phyloP scores from a whole-genome alignment of 2,329 filamentous ascomycete genomes.

The Exophiala viscosa region DNA sequence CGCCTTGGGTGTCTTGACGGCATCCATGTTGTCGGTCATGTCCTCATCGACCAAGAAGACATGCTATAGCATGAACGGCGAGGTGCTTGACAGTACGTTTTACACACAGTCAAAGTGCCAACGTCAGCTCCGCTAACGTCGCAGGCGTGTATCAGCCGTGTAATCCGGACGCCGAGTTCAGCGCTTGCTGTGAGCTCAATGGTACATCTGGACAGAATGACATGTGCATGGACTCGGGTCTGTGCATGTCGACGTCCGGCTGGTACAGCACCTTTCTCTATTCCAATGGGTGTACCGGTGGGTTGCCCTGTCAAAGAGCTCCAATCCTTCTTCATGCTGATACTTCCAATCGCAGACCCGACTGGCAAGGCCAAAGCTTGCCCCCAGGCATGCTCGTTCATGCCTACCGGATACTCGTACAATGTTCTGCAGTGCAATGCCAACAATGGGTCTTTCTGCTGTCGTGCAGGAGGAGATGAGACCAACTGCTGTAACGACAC shows the following conservation, averaged over 20 bases:
- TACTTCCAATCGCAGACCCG: slow-evolving; percentile 1
- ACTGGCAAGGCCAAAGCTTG: slow-evolving; percentile 15
- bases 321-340: not conserved
- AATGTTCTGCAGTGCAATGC: slow-evolving; percentile 13
- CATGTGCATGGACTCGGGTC: slow-evolving; percentile 14
- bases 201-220: slow-evolving; percentile 13
- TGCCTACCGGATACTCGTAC: slow-evolving; percentile 4
- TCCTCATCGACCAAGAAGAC: not conserved
- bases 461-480: slow-evolving; percentile 6
- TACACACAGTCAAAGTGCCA: not conserved
- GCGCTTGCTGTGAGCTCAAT: slow-evolving; percentile 13
- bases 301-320: not conserved
- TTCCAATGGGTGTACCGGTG: slow-evolving; percentile 12
- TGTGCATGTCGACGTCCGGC: slow-evolving; percentile 16
- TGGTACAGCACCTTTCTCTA: slow-evolving; percentile 11
- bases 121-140: not conserved
- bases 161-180: slow-evolving; percentile 6
- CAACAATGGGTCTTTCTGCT: slow-evolving; percentile 15
- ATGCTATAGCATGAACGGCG: slow-evolving; percentile 13
- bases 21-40: not conserved
- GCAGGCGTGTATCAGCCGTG: slow-evolving; percentile 8
- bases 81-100: slow-evolving; percentile 6
- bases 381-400: slow-evolving; percentile 11
- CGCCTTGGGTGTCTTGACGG: not conserved
- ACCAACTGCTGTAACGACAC: slow-evolving; percentile 12